Evolutionary conservation across 75 land plant species (phyloP), one percentile per base, ranked within the genome.

Genomic region (Selaginella tamariscina): DNA sequence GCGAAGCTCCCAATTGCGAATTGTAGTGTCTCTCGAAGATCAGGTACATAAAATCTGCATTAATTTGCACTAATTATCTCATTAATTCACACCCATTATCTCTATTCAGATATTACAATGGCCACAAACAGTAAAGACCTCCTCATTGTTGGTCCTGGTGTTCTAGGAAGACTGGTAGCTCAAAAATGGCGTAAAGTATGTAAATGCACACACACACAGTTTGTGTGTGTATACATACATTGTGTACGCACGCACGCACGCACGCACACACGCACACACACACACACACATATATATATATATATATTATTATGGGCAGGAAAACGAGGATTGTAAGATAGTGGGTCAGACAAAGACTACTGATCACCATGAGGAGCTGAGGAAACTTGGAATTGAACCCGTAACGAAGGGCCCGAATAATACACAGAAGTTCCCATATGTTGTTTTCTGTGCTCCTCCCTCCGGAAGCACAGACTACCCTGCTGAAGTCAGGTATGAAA

Each of bases 371-470:
- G 80, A 92, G 29, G 89, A 88, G 54, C 71, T 92, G 75, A 68
- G 76, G 21, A 54, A 79, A 31, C 66, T 84, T 54, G 97, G 97
- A 23, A 84, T 92, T 11, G 65, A 32, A 5, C 97, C 97, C 27
- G 78, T 75, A 15, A 27, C 80, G 54, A 88, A 70, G 55, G 84
- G 81, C 24, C 18, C 71, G 21, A 70, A 64, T 32, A 18, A 29
- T 26, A 32, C 49, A 54, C 71, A 72, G 0, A 56, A 78, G 65
- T 85, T 82, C 79, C 93, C 97, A 0, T 84, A 76, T 71, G 89
- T 92, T 28, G 82, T 92, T 24, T 92, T 86, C 65, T 86, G 89
- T 77, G 93, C 97, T 65, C 97, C 97, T 29, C 97, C 93, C 20
- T 83, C 81, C 33, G 71, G 79, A 21, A 80, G 75, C 64, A 49